A percentile compares a stretch with the other conserved stretches of the same genome.
Conservation (phyloP, 805 yeast genomes). For the Candida xyloterini region DNA sequence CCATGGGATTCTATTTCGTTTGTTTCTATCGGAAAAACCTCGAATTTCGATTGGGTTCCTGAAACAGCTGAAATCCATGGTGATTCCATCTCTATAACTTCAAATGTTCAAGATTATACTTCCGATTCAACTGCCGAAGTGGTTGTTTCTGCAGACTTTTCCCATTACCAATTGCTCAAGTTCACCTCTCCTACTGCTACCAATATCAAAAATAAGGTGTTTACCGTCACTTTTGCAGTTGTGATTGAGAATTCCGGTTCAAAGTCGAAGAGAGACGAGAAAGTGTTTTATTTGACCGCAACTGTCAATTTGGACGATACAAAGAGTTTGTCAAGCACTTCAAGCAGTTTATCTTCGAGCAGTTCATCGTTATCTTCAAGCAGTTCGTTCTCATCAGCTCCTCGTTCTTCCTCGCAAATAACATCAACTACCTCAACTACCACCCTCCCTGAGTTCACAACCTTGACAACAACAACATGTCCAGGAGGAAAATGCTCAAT, state of each 20-base stretch:
- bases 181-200: conserved; percentile 15
- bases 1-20: conserved; percentile 19
- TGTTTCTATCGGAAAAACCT: conserved; percentile 15
- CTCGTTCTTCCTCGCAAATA: no score
- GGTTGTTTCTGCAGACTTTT: conserved; percentile 6
- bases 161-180: conserved; percentile 10
- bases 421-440: not conserved
- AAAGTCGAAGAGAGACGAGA: conserved; percentile 18
- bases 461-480: conserved; percentile 14
- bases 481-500: conserved; percentile 13
- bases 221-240: conserved; percentile 24
- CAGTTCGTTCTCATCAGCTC: no score
- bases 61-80: conserved; percentile 12
- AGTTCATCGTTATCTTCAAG: no score
- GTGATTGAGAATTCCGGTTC: conserved; percentile 7
- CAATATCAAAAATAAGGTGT: conserved; percentile 22
- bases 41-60: conserved; percentile 21
- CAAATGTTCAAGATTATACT: conserved; percentile 13
- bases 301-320: conserved; percentile 10
- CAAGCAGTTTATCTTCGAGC: no score
- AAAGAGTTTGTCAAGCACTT: no score
- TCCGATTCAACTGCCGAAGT: conserved; percentile 15
- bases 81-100: conserved; percentile 8
- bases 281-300: conserved; percentile 20
- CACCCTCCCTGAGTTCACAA: conserved; percentile 5